phyloP scores from a whole-genome alignment of 805 yeast genomes.

The Candida insectalens region DNA sequence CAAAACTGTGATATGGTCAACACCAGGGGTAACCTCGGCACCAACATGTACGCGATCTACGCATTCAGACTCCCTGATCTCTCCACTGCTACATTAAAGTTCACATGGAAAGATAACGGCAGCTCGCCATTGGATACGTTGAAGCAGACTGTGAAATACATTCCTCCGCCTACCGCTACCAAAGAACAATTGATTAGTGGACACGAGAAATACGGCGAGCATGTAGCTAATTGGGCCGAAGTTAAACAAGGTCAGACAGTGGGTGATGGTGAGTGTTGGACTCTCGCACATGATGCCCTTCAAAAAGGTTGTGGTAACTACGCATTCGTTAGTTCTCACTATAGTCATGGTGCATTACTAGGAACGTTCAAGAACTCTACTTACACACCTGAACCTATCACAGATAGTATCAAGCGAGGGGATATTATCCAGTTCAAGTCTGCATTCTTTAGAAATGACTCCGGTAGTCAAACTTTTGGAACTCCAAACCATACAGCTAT shows the following conservation, averaged over 20 bases:
- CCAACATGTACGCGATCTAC: constrained; percentile 23
- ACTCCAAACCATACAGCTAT: constrained; percentile 45
- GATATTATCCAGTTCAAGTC: constrained; percentile 42
- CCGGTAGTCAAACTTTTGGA: constrained; percentile 31
- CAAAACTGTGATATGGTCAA: constrained; percentile 26
- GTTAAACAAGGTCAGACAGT: constrained; percentile 35
- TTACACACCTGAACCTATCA: constrained; percentile 11
- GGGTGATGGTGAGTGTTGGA: constrained; percentile 56
- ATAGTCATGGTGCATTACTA: constrained; percentile 35
- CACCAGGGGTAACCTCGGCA: constrained; percentile 20
- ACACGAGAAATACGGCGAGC: constrained; percentile 35
- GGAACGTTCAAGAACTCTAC: constrained; percentile 10
- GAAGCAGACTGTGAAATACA: constrained; percentile 21
- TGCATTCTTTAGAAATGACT: constrained; percentile 29
- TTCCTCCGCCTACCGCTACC: constrained; percentile 37
- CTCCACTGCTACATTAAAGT: constrained; percentile 24
- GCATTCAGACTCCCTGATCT: constrained; percentile 34
- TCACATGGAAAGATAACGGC: constrained; percentile 30
- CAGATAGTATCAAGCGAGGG: constrained; percentile 41
- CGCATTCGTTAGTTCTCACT: constrained; percentile 41
- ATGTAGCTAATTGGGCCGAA: constrained; percentile 47
- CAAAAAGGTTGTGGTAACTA: constrained; percentile 46
- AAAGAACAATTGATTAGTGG: constrained; percentile 24
- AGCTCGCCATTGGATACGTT: constrained; percentile 16
- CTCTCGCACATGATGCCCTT: constrained; percentile 45